These are phyloP conservation scores for Cadophora gregata DNA, from an alignment of 2,329 filamentous ascomycete genomes.

Conservation along the genomic window DNA sequence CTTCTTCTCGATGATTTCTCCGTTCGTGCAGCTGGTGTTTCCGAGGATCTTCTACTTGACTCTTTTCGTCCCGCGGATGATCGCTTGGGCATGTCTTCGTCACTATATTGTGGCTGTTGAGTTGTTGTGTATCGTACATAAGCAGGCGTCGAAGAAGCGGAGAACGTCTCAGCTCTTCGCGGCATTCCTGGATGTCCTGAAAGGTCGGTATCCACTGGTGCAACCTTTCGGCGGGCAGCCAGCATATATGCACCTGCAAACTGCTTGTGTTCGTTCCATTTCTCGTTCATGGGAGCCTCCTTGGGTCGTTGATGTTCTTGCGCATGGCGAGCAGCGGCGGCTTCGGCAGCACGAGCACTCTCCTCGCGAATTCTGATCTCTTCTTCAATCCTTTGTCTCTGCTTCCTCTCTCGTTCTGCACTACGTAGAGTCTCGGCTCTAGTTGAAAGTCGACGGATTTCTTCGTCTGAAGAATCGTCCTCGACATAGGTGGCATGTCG, in stretches of 20 bases:
- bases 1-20: slow-evolving; percentile 31
- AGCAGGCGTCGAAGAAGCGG: slow-evolving; percentile 28
- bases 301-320: slow-evolving; percentile 26
- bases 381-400: slow-evolving; percentile 35
- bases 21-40: slow-evolving; percentile 35
- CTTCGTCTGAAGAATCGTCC: slow-evolving; percentile 39
- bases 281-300: slow-evolving; percentile 33
- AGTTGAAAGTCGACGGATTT: slow-evolving; percentile 9
- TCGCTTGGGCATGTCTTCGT: slow-evolving; percentile 42
- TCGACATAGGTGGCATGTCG: slow-evolving; percentile 37
- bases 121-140: slow-evolving; percentile 28
- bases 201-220: slow-evolving; percentile 25
- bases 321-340: slow-evolving; percentile 22
- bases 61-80: slow-evolving; percentile 39
- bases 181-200: slow-evolving; percentile 27
- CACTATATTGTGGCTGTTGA: slow-evolving; percentile 35
- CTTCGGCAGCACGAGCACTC: slow-evolving; percentile 23
- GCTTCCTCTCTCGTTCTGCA: slow-evolving; percentile 38
- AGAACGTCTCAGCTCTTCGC: slow-evolving; percentile 42
- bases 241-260: slow-evolving; percentile 43
- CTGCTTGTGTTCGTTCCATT: slow-evolving; percentile 39
- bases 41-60: slow-evolving; percentile 37
- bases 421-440: slow-evolving; percentile 25
- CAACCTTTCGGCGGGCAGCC: slow-evolving; percentile 38
- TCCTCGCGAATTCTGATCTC: slow-evolving; percentile 34